Evolutionary conservation across 1,284 basidiomycete genomes (phyloP).

Genomic region (Cystobasidium slooffiae): DNA sequence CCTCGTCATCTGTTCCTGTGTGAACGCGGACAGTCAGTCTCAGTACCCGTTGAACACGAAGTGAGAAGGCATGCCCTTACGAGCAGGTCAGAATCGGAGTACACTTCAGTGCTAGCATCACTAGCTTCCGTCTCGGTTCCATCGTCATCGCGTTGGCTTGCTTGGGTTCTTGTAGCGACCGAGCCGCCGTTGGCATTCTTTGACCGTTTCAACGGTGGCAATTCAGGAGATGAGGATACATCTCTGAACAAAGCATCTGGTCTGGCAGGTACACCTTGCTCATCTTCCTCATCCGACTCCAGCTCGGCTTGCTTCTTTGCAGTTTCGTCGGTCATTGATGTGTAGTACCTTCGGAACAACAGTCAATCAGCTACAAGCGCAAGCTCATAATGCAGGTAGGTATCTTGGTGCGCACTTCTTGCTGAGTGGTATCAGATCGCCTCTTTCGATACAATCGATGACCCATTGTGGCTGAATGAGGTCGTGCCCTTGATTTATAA

Average conservation of each 20-base stretch:
- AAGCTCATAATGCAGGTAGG: background rate
- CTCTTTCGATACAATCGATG: slow-evolving; percentile 69
- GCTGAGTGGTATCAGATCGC: slow-evolving; percentile 65
- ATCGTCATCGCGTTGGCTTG: background rate
- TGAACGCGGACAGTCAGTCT: no score
- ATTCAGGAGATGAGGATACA: slow-evolving; percentile 26
- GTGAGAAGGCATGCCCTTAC: background rate
- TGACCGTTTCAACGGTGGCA: slow-evolving; percentile 14
- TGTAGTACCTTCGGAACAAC: slow-evolving; percentile 15
- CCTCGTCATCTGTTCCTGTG: background rate
- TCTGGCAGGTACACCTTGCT: background rate
- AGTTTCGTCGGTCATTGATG: slow-evolving; percentile 22
- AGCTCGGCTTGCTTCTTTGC: slow-evolving; percentile 9
- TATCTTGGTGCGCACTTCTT: slow-evolving; percentile 64
- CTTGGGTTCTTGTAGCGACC: background rate
- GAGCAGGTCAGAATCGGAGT: slow-evolving; percentile 1
- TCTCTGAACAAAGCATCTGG: background rate
- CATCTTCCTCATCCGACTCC: slow-evolving; percentile 10
- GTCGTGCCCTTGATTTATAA: slow-evolving; percentile 64
- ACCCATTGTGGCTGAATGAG: slow-evolving; percentile 81
- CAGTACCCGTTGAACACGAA: background rate
- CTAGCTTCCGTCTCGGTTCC: slow-evolving; percentile 30
- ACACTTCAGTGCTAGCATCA: slow-evolving; percentile 23
- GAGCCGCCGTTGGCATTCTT: slow-evolving; percentile 1
- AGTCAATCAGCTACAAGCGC: background rate